Percentiles rank a stretch among this genome's conserved stretches.
phyloP scores from a whole-genome alignment of 2,329 filamentous ascomycete genomes.

The Aspergillus texensis region DNA sequence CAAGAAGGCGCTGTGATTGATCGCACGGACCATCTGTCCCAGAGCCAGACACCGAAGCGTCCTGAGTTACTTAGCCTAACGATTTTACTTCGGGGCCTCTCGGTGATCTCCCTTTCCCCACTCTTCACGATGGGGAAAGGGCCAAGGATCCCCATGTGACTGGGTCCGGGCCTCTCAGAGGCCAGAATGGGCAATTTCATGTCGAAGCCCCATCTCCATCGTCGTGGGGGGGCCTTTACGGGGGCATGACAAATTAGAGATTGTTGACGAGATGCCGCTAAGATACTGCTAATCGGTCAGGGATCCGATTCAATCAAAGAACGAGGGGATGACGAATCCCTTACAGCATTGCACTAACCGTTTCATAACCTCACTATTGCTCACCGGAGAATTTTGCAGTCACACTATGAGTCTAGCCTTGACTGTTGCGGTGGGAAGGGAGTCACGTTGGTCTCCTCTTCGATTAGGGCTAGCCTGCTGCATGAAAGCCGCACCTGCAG shows the following conservation, averaged over 20 bases:
- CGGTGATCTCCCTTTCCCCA: background rate
- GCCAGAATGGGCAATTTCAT: background rate
- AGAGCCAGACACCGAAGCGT: background rate
- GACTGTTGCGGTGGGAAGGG: background rate
- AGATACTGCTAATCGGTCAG: background rate
- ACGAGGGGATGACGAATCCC: background rate
- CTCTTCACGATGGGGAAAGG: background rate
- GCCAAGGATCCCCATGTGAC: background rate
- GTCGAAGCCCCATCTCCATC: background rate
- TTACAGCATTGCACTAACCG: background rate
- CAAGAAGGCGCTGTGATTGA: slow-evolving; percentile 3
- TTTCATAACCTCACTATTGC: background rate
- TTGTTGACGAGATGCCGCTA: background rate
- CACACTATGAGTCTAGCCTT: too few species aligned
- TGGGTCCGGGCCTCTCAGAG: background rate
- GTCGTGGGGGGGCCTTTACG: background rate
- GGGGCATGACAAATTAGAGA: background rate
- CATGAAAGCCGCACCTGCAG: background rate
- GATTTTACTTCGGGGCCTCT: background rate
- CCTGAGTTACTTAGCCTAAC: too few species aligned
- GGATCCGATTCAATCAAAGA: background rate
- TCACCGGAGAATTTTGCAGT: background rate
- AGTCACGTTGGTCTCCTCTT: background rate
- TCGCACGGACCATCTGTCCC: slow-evolving; percentile 4
- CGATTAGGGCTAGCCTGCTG: background rate